Percentiles rank a stretch among this genome's conserved stretches.
Conservation (phyloP, 768 basidiomycete species). For the Suillus fuscotomentosus region DNA sequence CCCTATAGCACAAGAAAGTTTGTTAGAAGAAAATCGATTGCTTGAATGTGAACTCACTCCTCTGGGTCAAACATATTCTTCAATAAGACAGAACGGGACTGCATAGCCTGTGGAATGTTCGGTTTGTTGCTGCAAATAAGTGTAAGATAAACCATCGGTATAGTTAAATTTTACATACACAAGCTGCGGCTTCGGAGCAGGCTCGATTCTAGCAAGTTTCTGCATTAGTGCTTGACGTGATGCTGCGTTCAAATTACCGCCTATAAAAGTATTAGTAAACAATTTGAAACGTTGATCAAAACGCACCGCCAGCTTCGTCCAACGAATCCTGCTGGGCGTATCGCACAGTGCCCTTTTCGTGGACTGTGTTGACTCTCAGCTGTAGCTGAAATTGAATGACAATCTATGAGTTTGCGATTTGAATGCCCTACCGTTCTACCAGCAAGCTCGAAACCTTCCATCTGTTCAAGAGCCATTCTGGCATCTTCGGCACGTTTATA, state of each 20-base stretch:
- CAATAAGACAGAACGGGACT: constrained; percentile 85
- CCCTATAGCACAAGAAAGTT: constrained; percentile 46
- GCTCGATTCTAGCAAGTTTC: constrained; percentile 96
- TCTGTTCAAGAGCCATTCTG: constrained; percentile 95
- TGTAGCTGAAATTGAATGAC: constrained; percentile 26
- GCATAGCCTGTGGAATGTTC: constrained; percentile 80
- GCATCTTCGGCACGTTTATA: constrained; percentile 93
- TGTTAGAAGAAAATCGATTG: constrained; percentile 1
- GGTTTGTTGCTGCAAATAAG: constrained; percentile 56
- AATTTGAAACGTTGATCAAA: constrained; percentile 1
- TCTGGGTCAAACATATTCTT: constrained; percentile 99
- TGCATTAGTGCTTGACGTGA: constrained; percentile 99
- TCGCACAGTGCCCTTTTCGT: constrained; percentile 80
- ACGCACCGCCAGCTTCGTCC: constrained; percentile 86
- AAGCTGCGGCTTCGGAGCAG: constrained; percentile 56
- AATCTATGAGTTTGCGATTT: constrained; percentile 15
- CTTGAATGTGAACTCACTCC: constrained; percentile 56
- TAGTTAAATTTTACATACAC: constrained; percentile 43
- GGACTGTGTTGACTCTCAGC: constrained; percentile 90
- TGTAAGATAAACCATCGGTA: constrained; percentile 15
- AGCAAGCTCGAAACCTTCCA: constrained; percentile 98
- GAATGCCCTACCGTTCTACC: constrained; percentile 73
- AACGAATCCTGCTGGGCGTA: constrained; percentile 78
- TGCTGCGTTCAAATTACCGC: constrained; percentile 96
- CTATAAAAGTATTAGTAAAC: constrained; percentile 38